Conservation (phyloP, 2,329 filamentous ascomycete species). For the Nannizzia gypsea region DNA sequence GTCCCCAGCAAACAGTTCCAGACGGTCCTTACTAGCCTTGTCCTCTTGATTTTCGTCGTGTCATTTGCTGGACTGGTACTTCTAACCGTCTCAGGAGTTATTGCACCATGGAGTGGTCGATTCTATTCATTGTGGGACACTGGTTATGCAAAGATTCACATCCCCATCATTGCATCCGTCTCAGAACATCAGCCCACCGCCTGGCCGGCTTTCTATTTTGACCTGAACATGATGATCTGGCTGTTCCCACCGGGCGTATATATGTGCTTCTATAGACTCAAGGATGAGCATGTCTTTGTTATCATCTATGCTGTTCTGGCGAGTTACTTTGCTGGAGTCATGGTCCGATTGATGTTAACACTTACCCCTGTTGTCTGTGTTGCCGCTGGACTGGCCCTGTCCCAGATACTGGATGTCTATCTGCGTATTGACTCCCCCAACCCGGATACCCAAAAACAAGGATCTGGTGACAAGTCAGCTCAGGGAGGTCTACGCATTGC, state of each 20-base stretch:
- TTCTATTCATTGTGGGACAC: conserved; percentile 99
- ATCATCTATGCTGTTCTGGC: conserved; percentile 94
- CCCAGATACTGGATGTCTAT: conserved; percentile 79
- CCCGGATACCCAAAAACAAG: conserved; percentile 36
- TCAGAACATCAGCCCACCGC: conserved; percentile 98
- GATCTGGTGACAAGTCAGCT: conserved; percentile 26
- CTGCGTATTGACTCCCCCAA: conserved; percentile 54
- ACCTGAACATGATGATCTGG: conserved; percentile 97
- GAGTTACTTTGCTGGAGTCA: conserved; percentile 97
- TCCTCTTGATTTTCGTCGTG: conserved; percentile 61
- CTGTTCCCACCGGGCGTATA: conserved; percentile 97
- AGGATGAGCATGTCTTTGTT: conserved; percentile 94
- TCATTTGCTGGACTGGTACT: conserved; percentile 64
- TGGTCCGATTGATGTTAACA: conserved; percentile 98
- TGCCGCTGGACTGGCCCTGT: conserved; percentile 77
- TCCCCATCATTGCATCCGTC: conserved; percentile 98
- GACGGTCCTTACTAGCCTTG: conserved; percentile 66
- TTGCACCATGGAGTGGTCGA: conserved; percentile 93
- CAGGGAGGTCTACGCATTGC: conserved; percentile 51
- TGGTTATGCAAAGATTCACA: conserved; percentile 96
- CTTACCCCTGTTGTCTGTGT: conserved; percentile 94
- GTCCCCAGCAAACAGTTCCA: conserved; percentile 90
- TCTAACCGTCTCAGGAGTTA: conserved; percentile 76
- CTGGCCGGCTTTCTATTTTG: conserved; percentile 99
- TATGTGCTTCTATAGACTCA: conserved; percentile 87